Evolutionary conservation across 129 eudicot genomes (phyloP), one percentile per base, ranked within the genome.

Genomic region (Tanacetum coccineum): DNA sequence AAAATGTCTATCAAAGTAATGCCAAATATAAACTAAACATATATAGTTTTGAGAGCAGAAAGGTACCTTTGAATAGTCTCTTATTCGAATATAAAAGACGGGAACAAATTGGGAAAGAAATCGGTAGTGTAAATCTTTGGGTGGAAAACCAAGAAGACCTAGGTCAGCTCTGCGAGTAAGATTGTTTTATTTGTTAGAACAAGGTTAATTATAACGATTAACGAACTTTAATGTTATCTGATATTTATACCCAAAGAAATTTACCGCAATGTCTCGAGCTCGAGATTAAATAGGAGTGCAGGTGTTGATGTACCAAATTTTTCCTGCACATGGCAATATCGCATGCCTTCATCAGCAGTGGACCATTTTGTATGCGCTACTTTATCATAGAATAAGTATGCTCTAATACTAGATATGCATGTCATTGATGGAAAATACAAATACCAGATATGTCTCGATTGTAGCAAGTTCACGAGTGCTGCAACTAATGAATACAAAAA

Each of bases 181-280:
- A 50, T n/a, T 47, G 66, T 26, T 58, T 62, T 17, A 32, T 62
- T 13, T 44, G 26, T 45, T 52, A 68, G 59, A 40, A 25, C 6
- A 70, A 65, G 25, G 6, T 67, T 42, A 68, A 59, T 9, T 12
- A 66, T 40, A 28, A 52, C 2, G 3, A 65, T 54, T 2, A n/a
- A n/a, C n/a, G n/a, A 47, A 46, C 7, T 45, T 4, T 12, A 28
- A 28, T 28, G 15, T 8, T 50, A 64, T 61, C 68, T 50, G 26
- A 67, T 42, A 26, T 4, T 11, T 47, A 48, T 61, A 49, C 55
- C 28, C 13, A 21, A 14, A 10, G 8, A 58, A 20, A 51, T 58
- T 76, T 79, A 93, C 99, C 99, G 92, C 71, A 93, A 75, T 49
- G 99, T 93, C 70, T 93, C 99, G 40, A 93, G 96, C 75, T 93